Percentiles rank a stretch among this genome's conserved stretches.
Evolutionary conservation across 768 basidiomycete genomes (phyloP).

Genomic region (Leccinellum rugosiceps): DNA sequence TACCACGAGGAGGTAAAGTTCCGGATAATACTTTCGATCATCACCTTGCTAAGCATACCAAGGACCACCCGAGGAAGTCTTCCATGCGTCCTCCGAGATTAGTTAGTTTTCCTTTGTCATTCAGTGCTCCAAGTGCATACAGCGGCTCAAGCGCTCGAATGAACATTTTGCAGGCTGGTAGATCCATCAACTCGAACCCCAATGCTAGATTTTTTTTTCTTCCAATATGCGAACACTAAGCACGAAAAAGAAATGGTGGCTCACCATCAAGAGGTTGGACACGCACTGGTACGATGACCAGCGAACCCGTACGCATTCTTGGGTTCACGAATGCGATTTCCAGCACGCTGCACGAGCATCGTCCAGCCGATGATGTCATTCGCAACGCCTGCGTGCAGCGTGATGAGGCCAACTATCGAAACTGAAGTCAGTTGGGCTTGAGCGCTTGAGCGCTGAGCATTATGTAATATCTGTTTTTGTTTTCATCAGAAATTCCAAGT

Average conservation of each 20-base stretch:
- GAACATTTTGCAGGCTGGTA: slow-evolving; percentile 95
- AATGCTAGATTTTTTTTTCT: slow-evolving; percentile 97
- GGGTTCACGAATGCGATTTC: too few relatives aligned
- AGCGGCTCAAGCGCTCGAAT: slow-evolving; percentile 91
- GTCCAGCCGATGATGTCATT: too few relatives aligned
- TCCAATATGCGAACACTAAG: slow-evolving; percentile 90
- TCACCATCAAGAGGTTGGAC: neutral
- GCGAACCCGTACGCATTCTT: too few relatives aligned
- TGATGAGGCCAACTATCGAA: too few relatives aligned
- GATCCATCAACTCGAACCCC: slow-evolving; percentile 97
- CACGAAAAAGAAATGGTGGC: neutral
- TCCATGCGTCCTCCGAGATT: slow-evolving; percentile 97
- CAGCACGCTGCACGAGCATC: too few relatives aligned
- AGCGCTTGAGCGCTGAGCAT: too few relatives aligned
- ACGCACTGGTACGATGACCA: slow-evolving; percentile 91
- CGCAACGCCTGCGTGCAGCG: too few relatives aligned
- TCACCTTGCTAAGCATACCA: slow-evolving; percentile 93
- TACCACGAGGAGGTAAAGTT: too few relatives aligned
- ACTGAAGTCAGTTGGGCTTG: too few relatives aligned
- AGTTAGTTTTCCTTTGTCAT: slow-evolving; percentile 95
- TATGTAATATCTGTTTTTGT: too few relatives aligned
- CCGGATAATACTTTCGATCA: slow-evolving; percentile 67
- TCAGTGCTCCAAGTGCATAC: slow-evolving; percentile 94
- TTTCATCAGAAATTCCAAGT: too few relatives aligned
- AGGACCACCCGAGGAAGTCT: slow-evolving; percentile 98